phyloP scores from a whole-genome alignment of 768 basidiomycete genomes.

The Phlebiopsis flavidoalba region DNA sequence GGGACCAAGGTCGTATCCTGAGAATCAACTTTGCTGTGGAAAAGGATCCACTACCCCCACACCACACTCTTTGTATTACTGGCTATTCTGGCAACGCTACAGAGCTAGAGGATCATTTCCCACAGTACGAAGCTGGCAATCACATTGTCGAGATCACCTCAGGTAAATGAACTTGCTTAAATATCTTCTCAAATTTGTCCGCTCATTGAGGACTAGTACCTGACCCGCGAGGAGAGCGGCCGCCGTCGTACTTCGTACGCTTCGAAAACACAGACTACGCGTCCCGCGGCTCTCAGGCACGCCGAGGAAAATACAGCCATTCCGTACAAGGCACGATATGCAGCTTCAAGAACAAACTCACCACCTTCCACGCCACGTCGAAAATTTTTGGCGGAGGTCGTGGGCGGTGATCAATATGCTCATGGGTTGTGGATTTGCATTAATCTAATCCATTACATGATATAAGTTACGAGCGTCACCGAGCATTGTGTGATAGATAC shows the following conservation, averaged over 20 bases:
- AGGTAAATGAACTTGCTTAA: not conserved
- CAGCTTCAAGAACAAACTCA: not conserved
- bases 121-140: not conserved
- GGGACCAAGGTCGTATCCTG: not conserved
- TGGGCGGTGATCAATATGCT: no score
- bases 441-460: no score
- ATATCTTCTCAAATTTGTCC: not conserved
- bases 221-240: not conserved
- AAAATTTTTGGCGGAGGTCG: no score
- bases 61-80: not conserved
- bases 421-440: no score
- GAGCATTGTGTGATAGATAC: not conserved
- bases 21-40: not conserved
- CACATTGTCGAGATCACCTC: not conserved
- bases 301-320: not conserved
- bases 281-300: not conserved
- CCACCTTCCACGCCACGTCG: no score
- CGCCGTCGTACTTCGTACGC: not conserved
- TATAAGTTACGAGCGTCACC: not conserved
- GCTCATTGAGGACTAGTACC: not conserved
- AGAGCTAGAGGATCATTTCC: not conserved
- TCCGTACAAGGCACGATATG: not conserved
- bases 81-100: not conserved
- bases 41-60: not conserved
- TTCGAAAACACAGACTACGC: not conserved